Percentiles rank a stretch among this genome's conserved stretches.
Conservation (phyloP, 306 rosid genomes). For the Glycine tomentella region DNA sequence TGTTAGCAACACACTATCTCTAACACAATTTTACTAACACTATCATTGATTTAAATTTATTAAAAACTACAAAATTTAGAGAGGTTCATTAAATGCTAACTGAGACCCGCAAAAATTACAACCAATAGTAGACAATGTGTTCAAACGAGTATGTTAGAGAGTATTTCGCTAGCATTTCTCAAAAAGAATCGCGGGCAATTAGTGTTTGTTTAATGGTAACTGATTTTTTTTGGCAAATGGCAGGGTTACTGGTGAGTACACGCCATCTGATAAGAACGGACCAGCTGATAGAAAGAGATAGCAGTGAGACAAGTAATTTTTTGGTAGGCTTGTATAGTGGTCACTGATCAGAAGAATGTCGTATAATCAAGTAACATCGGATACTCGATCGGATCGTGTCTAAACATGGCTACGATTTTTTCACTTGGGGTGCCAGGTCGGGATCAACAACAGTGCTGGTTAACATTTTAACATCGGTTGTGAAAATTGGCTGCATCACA, state of each 20-base stretch:
- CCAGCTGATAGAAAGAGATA: constrained; percentile 33
- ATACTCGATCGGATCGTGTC: neutral
- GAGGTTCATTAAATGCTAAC: too few relatives aligned
- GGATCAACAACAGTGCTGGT: constrained; percentile 28
- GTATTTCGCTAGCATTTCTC: too few relatives aligned
- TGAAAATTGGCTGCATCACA: constrained; percentile 35
- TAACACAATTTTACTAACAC: too few relatives aligned
- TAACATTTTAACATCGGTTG: constrained; percentile 12
- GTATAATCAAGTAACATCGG: constrained; percentile 19
- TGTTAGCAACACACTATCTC: too few relatives aligned
- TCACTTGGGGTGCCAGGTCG: constrained; percentile 27
- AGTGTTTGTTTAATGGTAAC: too few relatives aligned
- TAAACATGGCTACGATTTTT: constrained; percentile 22
- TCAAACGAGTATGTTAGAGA: too few relatives aligned
- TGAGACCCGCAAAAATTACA: too few relatives aligned
- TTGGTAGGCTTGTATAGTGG: neutral
- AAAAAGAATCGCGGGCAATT: neutral
- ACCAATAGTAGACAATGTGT: too few relatives aligned
- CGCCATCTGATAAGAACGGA: constrained; percentile 23
- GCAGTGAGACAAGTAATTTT: constrained; percentile 12
- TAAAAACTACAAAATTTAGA: too few relatives aligned
- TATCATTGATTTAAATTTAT: too few relatives aligned
- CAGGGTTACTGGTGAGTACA: constrained; percentile 86
- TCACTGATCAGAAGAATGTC: constrained; percentile 37
- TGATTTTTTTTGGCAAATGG: constrained; percentile 38